Evolutionary conservation across 2,329 filamentous ascomycete species (phyloP), one percentile per base, ranked within the genome.

Genomic region (Leptographium galeiforme): DNA sequence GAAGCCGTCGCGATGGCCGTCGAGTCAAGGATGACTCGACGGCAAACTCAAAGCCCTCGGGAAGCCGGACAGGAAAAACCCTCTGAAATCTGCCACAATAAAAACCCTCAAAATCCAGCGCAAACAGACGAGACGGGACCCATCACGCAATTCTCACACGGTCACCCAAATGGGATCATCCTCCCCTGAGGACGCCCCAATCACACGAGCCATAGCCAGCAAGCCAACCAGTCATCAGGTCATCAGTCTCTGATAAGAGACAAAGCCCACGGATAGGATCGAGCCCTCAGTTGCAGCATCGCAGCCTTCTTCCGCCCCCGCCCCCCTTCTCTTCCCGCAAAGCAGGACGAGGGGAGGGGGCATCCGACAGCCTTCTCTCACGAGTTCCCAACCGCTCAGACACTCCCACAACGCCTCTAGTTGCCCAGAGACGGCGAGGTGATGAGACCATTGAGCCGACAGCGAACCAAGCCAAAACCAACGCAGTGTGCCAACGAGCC

Each of bases 391-490:
- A 11, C 25, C 25, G 25, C 25, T 25, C 41, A 18, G 12, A 8
- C 18, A 38, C 18, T 33, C 6, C 14, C 43, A 6, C 41, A 12
- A 32, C 8, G 14, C 19, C 39, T 18, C 39, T 19, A 16, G 19
- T 13, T 6, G 14, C 12, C 36, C 19, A 38, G 44, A 51, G 52
- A 52, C 12, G 16, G 18, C n/a, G 25, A 25, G 25, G 25, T 25
- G 25, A 25, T 25, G 8, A 33, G 66, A n/a, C 19, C 7, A 43
- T 32, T 68, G 71, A 76, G 74, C 74, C 70, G 72, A 78, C 72
- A 75, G 75, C 75, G 76, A 74, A 77, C 75, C 67, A 72, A 77
- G 70, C 71, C 71, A 69, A 72, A 66, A 68, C 64, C 54, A 57
- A 53, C 45, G 47, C 34, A 45, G 66, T 57, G 51, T 57, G 55